Evolutionary conservation across 257 asterid genomes (phyloP).

Genomic region (Eustoma russellianum): DNA sequence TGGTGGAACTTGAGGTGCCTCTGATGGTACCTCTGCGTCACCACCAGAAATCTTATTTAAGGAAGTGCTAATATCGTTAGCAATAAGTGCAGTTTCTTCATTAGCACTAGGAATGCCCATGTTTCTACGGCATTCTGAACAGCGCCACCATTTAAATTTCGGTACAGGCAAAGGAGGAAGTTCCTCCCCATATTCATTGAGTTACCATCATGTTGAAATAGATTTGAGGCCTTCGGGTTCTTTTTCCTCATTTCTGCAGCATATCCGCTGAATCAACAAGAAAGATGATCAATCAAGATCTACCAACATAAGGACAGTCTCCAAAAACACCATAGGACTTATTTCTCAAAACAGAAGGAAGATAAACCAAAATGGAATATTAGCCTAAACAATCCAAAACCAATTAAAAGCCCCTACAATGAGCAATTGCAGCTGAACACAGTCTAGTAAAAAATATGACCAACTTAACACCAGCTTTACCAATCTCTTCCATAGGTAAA

Average conservation of each 20-base stretch:
- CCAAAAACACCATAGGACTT: neutral
- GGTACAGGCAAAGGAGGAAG: constrained; percentile 47
- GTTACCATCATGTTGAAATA: constrained; percentile 28
- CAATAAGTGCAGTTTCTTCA: constrained; percentile 6
- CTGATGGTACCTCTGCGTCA: constrained; percentile 3
- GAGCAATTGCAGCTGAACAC: too few species aligned
- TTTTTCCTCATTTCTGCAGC: constrained; percentile 49
- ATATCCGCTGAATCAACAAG: constrained; percentile 48
- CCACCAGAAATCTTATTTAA: neutral
- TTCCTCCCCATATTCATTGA: constrained; percentile 13
- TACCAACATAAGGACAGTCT: neutral
- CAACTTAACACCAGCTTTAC: too few species aligned
- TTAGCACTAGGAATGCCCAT: constrained; percentile 14
- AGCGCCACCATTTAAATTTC: constrained; percentile 66
- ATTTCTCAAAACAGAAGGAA: too few species aligned
- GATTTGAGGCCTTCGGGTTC: constrained; percentile 30
- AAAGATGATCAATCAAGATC: constrained; percentile 5
- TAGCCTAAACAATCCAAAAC: too few species aligned
- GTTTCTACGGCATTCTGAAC: constrained; percentile 30
- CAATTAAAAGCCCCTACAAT: too few species aligned
- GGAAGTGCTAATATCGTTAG: neutral
- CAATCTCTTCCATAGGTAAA: too few species aligned
- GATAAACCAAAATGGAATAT: neutral
- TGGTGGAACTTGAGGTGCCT: constrained; percentile 1
- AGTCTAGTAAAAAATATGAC: too few species aligned